These are phyloP conservation scores for Emergomyces pasteurianus DNA, from an alignment of 2,329 filamentous ascomycete genomes.

Conservation along the genomic window DNA sequence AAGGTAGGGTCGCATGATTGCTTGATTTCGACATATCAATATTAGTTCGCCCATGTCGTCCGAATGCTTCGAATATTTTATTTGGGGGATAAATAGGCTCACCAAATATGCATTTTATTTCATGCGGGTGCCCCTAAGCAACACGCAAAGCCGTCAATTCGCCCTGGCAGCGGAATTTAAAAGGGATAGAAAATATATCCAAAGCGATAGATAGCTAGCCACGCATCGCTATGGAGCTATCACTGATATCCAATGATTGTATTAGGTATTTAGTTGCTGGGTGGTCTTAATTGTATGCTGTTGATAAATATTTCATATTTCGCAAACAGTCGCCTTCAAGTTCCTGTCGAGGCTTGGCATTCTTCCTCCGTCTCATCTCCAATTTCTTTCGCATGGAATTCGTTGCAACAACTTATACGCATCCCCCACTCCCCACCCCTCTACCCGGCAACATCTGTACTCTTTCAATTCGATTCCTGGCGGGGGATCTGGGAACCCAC, in stretches of 20 bases:
- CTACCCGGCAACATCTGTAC: background rate
- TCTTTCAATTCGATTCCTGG: background rate
- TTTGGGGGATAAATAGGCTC: background rate
- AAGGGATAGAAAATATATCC: background rate
- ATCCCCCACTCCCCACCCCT: too few species aligned
- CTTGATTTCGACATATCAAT: background rate
- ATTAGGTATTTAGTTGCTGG: background rate
- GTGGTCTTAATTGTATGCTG: background rate
- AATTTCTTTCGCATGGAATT: background rate
- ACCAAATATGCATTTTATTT: slow-evolving; percentile 7
- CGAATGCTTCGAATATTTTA: background rate
- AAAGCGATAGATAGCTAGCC: background rate
- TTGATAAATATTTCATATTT: background rate
- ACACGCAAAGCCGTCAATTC: background rate
- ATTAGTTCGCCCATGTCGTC: background rate
- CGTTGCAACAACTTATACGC: background rate
- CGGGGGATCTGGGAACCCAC: background rate
- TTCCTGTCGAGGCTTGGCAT: background rate
- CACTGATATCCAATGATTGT: background rate
- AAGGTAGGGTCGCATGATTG: slow-evolving; percentile 33
- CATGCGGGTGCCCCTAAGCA: background rate
- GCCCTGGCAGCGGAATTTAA: background rate
- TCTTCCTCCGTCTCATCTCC: background rate
- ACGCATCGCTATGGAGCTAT: background rate
- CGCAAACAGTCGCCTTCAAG: background rate